Base-by-base conservation (phyloP, 1,139 yeast species). In the Blastobotrys buckinghamii region DNA sequence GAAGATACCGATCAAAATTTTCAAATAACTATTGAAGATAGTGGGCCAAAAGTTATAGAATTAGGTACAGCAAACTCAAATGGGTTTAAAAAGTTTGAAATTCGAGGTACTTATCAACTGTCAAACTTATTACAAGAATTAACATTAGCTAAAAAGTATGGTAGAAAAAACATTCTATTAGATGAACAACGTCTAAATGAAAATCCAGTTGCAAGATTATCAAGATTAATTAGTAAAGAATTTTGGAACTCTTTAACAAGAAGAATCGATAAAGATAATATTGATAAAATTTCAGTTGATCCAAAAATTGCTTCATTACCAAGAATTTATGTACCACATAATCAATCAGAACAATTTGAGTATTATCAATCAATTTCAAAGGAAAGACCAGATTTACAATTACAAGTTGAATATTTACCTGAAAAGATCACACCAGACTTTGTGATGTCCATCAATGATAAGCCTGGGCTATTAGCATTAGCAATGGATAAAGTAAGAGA, bases 1-100 rank as follows among this genome's bases (percentile, higher is more conserved):
- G 97, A 90, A 64, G 61, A 40, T 63, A 89, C 97, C 2, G 96
- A 89, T 65, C 75, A 75, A 49, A 84, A 90, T 65, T 81, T 70
- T 65, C 97, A 90, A 66, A 90, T 90, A 59, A 89, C 97, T 13
- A 84, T 89, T 47, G 97, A 89, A 61, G 97, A 89, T 64, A 77
- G 81, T 2, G 97, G 97, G 0, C 96, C 97, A n/a, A 89, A 89
- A 62, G 94, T 85, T 15, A 71, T 88, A 54, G 76, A 81, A 55
- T 72, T 89, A 38, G 96, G 96, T 6, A 87, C 96, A 0, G 87
- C 82, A 43, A 85, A 85, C 63, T 86, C 96, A 1, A 79, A 82
- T 57, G 96, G 97, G 1, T 85, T 69, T 66, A 81, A 79, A 41
- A 82, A 80, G 58, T 75, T 78, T 42, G 87, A 83, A 49, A 75